Evolutionary conservation across 2,329 filamentous ascomycete genomes (phyloP).

Genomic region (Aspergillus aculeatinus): DNA sequence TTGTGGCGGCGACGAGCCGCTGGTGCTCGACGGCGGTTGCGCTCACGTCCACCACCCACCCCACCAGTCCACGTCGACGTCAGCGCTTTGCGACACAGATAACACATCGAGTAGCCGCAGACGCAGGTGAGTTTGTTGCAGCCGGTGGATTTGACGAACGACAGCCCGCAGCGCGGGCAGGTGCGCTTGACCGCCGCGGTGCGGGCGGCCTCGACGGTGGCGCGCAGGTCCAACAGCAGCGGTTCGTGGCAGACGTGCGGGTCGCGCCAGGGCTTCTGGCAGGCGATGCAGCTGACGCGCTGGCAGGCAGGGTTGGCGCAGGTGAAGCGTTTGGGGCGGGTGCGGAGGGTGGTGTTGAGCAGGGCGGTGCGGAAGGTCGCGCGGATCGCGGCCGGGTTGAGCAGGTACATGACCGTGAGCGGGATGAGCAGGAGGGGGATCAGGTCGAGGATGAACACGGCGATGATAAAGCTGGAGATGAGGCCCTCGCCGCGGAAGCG

Average conservation of each 20-base stretch:
- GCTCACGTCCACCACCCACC: conserved; percentile 5
- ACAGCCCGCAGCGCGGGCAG: conserved; percentile 85
- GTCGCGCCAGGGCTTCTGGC: conserved; percentile 79
- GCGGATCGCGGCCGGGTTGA: conserved; percentile 52
- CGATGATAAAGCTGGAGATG: conserved; percentile 53
- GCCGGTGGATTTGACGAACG: conserved; percentile 87
- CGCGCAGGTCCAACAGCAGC: conserved; percentile 75
- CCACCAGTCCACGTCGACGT: conserved; percentile 22
- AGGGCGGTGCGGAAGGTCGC: conserved; percentile 60
- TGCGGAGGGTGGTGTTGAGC: conserved; percentile 65
- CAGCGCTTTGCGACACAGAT: conserved; percentile 78
- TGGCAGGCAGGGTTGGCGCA: conserved; percentile 70
- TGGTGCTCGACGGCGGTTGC: conserved; percentile 8
- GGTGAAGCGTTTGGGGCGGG: conserved; percentile 71
- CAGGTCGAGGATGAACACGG: conserved; percentile 44
- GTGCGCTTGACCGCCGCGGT: conserved; percentile 92
- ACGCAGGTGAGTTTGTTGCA: conserved; percentile 97
- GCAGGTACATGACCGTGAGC: conserved; percentile 55
- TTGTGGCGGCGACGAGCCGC: conserved; percentile 10
- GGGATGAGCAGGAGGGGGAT: conserved; percentile 51
- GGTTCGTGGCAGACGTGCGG: conserved; percentile 89
- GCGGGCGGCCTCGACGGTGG: conserved; percentile 88
- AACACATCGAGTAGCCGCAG: conserved; percentile 98
- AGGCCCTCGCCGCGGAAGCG: conserved; percentile 58
- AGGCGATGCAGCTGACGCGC: conserved; percentile 75